Base-by-base conservation (phyloP, 2,329 filamentous ascomycete genomes). In the Microcyclospora pomicola region DNA sequence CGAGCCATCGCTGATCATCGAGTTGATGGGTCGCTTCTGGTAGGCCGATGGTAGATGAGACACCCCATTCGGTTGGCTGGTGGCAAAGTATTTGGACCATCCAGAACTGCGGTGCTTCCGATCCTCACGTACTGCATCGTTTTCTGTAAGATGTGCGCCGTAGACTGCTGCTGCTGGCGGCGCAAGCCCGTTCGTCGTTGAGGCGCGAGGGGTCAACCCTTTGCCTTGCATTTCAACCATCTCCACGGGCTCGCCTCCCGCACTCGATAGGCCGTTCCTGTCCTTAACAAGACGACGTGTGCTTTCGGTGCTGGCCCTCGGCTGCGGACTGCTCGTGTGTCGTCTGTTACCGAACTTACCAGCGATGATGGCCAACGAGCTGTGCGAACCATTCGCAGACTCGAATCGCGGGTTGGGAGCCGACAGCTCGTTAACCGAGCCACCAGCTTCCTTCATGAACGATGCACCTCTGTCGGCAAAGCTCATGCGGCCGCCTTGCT, bases 201-300 rank as follows among this genome's bases (percentile, higher is more conserved):
- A 51, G 5, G 6, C 47, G 27, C 19, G 55, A 50, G 37, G 58
- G 50, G 30, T n/a, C 9, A 58, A 53, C 41, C 55, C 57, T 45
- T 63, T 50, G 38, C 64, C 59, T 15, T 48, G 48, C 35, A 67
- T 63, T 41, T 64, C 62, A 33, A 61, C 57, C 51, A 68, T 56
- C 48, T 68, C 65, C 14, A 65, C 46, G 33, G 63, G 55, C 44
- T 63, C 53, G 49, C 62, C 42, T 50, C 48, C 5, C 40, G 62
- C 59, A 28, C 64, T 58, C 24, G 66, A 64, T 5, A 31, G 30
- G n/a, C 62, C 59, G 33, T 56, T 63, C 47, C 69, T 61, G 53
- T 74, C 75, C 55, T 72, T 73, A 42, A 76, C 71, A 42, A 77
- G 64, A 44, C 70, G 74, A 50, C 71, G 68, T 5, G 74, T 73